Base-by-base conservation (phyloP, 257 asterid genomes). In the Gardenia jasminoides region DNA sequence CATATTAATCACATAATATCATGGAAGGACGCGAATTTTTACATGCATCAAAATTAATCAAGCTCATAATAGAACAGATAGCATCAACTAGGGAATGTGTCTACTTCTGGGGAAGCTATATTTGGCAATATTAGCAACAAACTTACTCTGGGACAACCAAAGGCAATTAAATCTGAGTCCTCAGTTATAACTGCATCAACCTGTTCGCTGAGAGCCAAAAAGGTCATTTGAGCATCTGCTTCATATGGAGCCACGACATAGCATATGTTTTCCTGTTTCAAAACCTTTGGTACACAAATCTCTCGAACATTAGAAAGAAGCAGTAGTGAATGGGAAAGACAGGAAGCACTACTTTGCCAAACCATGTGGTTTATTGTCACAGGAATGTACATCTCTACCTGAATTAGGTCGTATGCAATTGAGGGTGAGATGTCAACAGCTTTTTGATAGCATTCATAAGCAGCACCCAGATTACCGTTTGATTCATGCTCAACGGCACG, bases 171-270 rank as follows among this genome's bases (percentile, higher is more conserved):
- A 84, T 95, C 99, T 0, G 99, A 95, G 83, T 95, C 99, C 87
- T 95, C 99, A 0, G 99, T 95, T 84, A 95, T 95, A 67, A 95
- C 94, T 19, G 93, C 99, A 83, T 95, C 97, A 78, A 93, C 97
- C 67, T 89, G 93, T 83, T 91, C 89, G 90, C 80, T 86, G 82
- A 92, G 80, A 13, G 98, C 97, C 87, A 95, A 79, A 87, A 90
- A 93, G 43, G 99, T 90, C 98, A 95, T 92, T 81, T 95, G 97
- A 46, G 99, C 98, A 83, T 95, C 99, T 82, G 99, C 99, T 91
- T 95, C 99, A 72, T 93, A 93, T 26, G 99, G 99, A 74, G 99
- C 99, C 85, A 95, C 99, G 7, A 95, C 76, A 56, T 91, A 95
- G 70, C 89, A 80, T 58, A 95, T 90, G 10, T 88, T 89, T 83